These are phyloP conservation scores for Orbilia quercus DNA, from an alignment of 2,329 filamentous ascomycete species.

Conservation along the genomic window DNA sequence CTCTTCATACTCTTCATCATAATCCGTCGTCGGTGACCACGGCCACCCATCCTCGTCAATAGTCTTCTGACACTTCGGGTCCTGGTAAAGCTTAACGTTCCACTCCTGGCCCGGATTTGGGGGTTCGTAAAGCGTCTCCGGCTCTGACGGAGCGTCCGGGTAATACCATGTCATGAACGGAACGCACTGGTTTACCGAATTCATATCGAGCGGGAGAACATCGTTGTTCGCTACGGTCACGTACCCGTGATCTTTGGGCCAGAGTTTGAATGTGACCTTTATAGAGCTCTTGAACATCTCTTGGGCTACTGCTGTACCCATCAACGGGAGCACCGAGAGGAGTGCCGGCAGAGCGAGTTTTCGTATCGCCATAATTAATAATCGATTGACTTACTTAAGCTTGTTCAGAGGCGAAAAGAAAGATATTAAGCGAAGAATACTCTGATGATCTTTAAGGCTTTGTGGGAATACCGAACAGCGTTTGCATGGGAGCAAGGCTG, in stretches of 20 bases:
- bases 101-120: constrained; percentile 12
- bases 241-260: constrained; percentile 21
- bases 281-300: not conserved
- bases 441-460: no score
- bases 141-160: constrained; percentile 1
- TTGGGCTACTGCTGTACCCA: not conserved
- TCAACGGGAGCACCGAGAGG: constrained; percentile 1
- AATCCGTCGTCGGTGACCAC: constrained; percentile 7
- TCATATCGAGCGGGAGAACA: constrained; percentile 17
- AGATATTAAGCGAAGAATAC: no score
- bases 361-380: not conserved
- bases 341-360: not conserved
- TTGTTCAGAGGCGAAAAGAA: no score
- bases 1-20: constrained; percentile 8
- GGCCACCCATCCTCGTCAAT: constrained; percentile 38
- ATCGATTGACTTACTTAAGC: no score
- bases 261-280: constrained; percentile 13
- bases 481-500: not conserved
- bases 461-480: no score
- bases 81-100: constrained; percentile 27
- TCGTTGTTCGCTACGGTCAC: not conserved
- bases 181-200: constrained; percentile 11
- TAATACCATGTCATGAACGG: constrained; percentile 11
- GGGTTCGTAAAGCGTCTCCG: constrained; percentile 21
- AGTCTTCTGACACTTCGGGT: constrained; percentile 14